These are phyloP conservation scores for Anacardium occidentale DNA, from an alignment of 345 rosid species.

Conservation along the genomic window DNA sequence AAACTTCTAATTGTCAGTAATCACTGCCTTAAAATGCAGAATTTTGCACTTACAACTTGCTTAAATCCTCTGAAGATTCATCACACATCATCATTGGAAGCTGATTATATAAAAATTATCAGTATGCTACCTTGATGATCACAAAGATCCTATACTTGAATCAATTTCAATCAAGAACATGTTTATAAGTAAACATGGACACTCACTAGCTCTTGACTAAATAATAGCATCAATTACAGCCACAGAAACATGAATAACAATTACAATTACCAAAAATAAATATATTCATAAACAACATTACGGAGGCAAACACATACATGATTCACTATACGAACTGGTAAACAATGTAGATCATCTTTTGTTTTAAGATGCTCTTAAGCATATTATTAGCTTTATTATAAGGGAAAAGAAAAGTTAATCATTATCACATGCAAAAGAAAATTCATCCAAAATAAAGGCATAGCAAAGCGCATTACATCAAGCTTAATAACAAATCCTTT, in stretches of 20 bases:
- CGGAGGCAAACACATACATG: no score
- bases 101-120: constrained; percentile 64
- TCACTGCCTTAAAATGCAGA: constrained; percentile 26
- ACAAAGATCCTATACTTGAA: constrained; percentile 20
- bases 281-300: no score
- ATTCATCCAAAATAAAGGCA: not conserved
- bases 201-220: not conserved
- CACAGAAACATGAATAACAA: not conserved
- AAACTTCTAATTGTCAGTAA: constrained; percentile 33
- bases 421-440: not conserved
- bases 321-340: no score
- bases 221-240: no score
- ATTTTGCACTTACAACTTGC: constrained; percentile 41
- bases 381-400: not conserved
- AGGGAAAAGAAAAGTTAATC: not conserved
- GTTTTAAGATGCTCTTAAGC: not conserved
- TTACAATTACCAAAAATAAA: not conserved
- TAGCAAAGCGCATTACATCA: not conserved
- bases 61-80: constrained; percentile 57
- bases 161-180: constrained; percentile 13
- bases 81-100: constrained; percentile 97
- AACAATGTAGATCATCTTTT: not conserved
- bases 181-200: not conserved
- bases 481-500: not conserved
- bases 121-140: constrained; percentile 33